Percentiles rank a stretch among this genome's conserved stretches.
Evolutionary conservation across 108 stramenopile genomes (phyloP).

Genomic region (Schizochytrium sp.): DNA sequence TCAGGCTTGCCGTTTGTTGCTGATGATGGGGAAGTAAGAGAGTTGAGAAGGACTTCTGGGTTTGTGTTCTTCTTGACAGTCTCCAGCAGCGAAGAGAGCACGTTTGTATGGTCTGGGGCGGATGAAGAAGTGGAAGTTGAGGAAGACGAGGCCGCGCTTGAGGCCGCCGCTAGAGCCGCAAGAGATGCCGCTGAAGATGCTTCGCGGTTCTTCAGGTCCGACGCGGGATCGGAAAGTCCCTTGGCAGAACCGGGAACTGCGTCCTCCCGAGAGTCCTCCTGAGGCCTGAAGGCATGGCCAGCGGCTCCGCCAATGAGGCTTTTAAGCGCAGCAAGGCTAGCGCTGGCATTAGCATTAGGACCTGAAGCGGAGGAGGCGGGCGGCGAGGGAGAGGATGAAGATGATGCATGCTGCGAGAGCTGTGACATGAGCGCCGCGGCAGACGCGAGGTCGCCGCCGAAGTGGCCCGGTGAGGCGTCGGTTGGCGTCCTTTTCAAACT

Average conservation of each 20-base stretch:
- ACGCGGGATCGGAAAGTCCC: background rate
- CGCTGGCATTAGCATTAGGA: background rate
- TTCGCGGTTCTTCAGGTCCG: background rate
- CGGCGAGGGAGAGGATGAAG: background rate
- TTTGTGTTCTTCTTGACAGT: background rate
- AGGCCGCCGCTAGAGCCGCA: background rate
- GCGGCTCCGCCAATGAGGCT: slow-evolving; percentile 7
- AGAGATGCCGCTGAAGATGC: background rate
- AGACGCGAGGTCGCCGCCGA: background rate
- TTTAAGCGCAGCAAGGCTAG: slow-evolving; percentile 9
- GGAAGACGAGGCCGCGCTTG: background rate
- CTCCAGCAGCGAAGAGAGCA: background rate
- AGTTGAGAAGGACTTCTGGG: background rate
- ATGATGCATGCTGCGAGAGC: slow-evolving; percentile 12
- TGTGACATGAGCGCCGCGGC: slow-evolving; percentile 36
- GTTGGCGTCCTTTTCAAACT: too few species aligned
- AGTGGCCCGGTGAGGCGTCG: too few species aligned
- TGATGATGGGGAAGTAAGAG: background rate
- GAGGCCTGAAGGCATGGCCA: background rate
- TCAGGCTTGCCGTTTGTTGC: background rate
- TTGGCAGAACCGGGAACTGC: background rate
- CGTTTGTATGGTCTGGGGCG: background rate
- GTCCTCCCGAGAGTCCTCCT: background rate
- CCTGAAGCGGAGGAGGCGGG: background rate
- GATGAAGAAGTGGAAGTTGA: background rate